Conservation (phyloP, 305 asterid genomes). For the Solanum hybrid region DNA sequence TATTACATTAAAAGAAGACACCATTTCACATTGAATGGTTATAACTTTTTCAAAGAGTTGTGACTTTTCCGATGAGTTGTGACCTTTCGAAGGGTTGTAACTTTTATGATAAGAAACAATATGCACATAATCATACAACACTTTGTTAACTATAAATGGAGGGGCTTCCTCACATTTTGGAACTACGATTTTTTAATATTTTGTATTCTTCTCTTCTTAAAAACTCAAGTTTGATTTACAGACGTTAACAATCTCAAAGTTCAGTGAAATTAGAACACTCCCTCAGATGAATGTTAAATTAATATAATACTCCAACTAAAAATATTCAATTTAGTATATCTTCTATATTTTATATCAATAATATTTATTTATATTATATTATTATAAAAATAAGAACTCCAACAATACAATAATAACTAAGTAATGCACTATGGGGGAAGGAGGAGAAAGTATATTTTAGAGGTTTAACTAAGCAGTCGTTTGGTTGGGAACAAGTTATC, state of each 20-base stretch:
- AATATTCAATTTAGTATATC: no score
- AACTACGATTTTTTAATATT: background rate
- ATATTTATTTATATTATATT: no score
- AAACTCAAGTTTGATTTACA: background rate
- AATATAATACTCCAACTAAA: no score
- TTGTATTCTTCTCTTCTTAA: background rate
- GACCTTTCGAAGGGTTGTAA: background rate
- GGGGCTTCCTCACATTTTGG: background rate
- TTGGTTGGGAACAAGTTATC: no score
- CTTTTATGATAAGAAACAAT: background rate
- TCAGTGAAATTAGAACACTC: no score
- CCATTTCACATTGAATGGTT: background rate
- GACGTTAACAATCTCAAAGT: background rate
- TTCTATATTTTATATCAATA: no score
- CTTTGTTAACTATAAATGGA: background rate
- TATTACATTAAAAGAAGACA: background rate
- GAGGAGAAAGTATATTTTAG: no score
- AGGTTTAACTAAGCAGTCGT: no score
- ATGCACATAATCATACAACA: background rate
- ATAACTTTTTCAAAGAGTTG: background rate
- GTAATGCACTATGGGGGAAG: no score
- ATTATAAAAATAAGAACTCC: no score
- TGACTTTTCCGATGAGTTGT: background rate
- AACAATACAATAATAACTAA: no score
- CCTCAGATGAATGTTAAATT: no score